phyloP scores from a whole-genome alignment of 176 grass and related monocot genomes.

The Carex pumila region DNA sequence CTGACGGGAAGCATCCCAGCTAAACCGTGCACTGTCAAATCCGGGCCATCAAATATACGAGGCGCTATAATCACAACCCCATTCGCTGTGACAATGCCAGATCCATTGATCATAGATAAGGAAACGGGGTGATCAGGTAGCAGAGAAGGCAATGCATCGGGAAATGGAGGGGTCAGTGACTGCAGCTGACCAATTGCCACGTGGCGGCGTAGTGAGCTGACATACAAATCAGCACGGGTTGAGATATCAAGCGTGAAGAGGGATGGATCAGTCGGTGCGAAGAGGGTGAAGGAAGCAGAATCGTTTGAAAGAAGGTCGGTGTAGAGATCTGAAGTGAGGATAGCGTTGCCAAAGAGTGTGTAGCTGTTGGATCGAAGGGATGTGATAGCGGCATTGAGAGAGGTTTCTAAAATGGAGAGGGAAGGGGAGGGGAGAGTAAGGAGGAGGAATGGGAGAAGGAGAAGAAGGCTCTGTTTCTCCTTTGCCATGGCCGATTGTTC shows the following conservation, averaged over 20 bases:
- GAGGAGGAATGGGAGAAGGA: background rate
- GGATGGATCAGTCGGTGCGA: slow-evolving; percentile 25
- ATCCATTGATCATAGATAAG: background rate
- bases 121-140: slow-evolving; percentile 4
- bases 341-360: slow-evolving; percentile 27
- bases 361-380: slow-evolving; percentile 23
- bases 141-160: background rate
- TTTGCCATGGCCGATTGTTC: background rate
- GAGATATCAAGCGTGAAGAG: slow-evolving; percentile 27
- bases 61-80: slow-evolving; percentile 19
- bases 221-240: slow-evolving; percentile 11
- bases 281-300: slow-evolving; percentile 15
- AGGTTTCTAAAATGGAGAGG: background rate
- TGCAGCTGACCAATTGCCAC: slow-evolving; percentile 11
- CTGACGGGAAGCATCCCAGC: slow-evolving; percentile 18
- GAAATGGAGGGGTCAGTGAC: slow-evolving; percentile 1
- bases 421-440: background rate
- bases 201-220: slow-evolving; percentile 16
- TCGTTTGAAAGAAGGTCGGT: slow-evolving; percentile 9
- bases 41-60: background rate
- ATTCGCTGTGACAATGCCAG: slow-evolving; percentile 6
- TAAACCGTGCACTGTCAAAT: slow-evolving; percentile 26
- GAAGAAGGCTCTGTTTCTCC: background rate
- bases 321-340: slow-evolving; percentile 24
- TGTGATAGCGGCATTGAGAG: slow-evolving; percentile 15